Conservation (phyloP, 306 rosid genomes). For the Fragaria ananassa region DNA sequence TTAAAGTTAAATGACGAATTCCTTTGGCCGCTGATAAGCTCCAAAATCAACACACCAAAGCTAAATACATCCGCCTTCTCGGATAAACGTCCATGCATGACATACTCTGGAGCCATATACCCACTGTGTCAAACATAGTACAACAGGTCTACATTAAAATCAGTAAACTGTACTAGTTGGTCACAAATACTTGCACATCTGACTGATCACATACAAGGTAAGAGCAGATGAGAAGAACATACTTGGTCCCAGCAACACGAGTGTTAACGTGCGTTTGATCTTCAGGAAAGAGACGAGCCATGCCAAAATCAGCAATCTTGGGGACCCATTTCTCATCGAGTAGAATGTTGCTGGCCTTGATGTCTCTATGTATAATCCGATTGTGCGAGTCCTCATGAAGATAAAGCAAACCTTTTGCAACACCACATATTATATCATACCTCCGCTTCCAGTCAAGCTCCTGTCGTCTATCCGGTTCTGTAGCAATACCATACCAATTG, state of each 20-base stretch:
- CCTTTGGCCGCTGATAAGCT: slow-evolving; percentile 68
- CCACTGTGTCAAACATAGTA: slow-evolving; percentile 49
- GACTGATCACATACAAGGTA: neutral
- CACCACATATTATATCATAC: slow-evolving; percentile 65
- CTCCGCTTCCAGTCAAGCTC: slow-evolving; percentile 86
- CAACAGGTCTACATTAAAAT: neutral
- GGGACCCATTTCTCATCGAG: slow-evolving; percentile 90
- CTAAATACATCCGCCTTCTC: slow-evolving; percentile 84
- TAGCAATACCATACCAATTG: slow-evolving; percentile 16
- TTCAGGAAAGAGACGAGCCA: slow-evolving; percentile 99
- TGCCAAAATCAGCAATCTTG: slow-evolving; percentile 95
- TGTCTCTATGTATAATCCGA: slow-evolving; percentile 87
- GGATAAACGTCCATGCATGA: slow-evolving; percentile 78
- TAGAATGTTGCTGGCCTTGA: slow-evolving; percentile 84
- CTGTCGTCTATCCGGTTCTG: slow-evolving; percentile 54
- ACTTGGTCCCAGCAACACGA: slow-evolving; percentile 98
- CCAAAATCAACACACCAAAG: slow-evolving; percentile 83
- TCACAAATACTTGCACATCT: neutral
- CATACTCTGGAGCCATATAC: slow-evolving; percentile 92
- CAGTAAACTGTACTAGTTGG: neutral
- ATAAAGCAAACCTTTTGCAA: slow-evolving; percentile 84
- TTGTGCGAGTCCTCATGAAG: slow-evolving; percentile 90
- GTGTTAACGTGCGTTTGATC: slow-evolving; percentile 88
- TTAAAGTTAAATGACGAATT: slow-evolving; percentile 39
- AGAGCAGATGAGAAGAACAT: slow-evolving; percentile 13